Evolutionary conservation across 257 asterid genomes (phyloP).

Genomic region (Cinchona pubescens): DNA sequence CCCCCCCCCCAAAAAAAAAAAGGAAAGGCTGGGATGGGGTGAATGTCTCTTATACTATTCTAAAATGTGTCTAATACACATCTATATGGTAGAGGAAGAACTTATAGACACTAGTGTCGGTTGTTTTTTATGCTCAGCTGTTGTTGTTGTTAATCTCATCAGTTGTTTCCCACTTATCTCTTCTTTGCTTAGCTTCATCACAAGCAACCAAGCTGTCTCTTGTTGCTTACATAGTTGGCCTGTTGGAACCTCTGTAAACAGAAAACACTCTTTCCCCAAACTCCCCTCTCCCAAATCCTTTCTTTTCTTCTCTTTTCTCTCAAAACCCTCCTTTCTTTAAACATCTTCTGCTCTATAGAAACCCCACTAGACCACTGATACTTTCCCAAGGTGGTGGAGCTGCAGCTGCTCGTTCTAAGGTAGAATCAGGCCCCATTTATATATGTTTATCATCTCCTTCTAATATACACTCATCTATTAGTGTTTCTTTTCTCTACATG

Average conservation of each 20-base stretch:
- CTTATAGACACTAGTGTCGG: slow-evolving; percentile 99
- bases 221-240: slow-evolving; percentile 72
- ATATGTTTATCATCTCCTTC: slow-evolving; percentile 1
- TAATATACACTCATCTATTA: not conserved
- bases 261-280: slow-evolving; percentile 39
- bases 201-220: slow-evolving; percentile 98
- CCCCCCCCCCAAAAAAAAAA: too few relatives aligned
- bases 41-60: too few relatives aligned
- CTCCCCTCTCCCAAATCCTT: not conserved
- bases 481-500: slow-evolving; percentile 1
- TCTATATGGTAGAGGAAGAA: slow-evolving; percentile 99
- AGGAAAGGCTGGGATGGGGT: too few relatives aligned
- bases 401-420: slow-evolving; percentile 20
- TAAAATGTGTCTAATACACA: too few relatives aligned
- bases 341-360: not conserved
- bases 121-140: slow-evolving; percentile 53
- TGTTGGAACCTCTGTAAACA: slow-evolving; percentile 75
- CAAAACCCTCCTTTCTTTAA: not conserved
- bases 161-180: slow-evolving; percentile 38
- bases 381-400: slow-evolving; percentile 12
- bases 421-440: slow-evolving; percentile 24
- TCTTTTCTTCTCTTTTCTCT: not conserved
- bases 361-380: not conserved
- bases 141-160: slow-evolving; percentile 39
- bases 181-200: slow-evolving; percentile 52